Percentiles rank a stretch among this genome's conserved stretches.
Conservation (phyloP, 2,329 filamentous ascomycete species). For the Scedosporium dehoogii region DNA sequence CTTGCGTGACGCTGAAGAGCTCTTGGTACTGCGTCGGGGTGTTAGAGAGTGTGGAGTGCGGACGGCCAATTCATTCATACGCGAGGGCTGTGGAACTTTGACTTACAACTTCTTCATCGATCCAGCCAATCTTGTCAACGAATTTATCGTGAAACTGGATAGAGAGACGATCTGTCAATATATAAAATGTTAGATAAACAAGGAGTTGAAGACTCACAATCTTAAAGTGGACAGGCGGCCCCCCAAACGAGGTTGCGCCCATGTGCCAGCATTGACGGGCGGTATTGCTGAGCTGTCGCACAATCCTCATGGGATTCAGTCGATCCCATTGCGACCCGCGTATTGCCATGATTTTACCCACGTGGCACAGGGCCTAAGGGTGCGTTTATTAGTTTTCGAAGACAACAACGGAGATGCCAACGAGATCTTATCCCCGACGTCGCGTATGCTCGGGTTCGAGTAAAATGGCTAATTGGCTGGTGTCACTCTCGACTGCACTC, state of each 20-base stretch:
- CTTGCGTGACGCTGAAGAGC: conserved; percentile 60
- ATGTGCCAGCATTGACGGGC: conserved; percentile 40
- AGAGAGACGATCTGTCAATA: background rate
- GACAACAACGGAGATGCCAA: too few relatives aligned
- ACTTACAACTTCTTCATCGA: conserved; percentile 56
- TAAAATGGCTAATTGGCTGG: background rate
- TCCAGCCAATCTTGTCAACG: conserved; percentile 50
- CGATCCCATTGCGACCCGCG: background rate
- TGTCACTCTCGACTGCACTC: background rate
- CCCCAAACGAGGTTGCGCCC: conserved; percentile 57
- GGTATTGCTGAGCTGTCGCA: background rate
- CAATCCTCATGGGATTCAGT: background rate
- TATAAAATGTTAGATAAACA: background rate
- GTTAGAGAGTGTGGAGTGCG: too few relatives aligned
- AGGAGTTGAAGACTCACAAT: conserved; percentile 30
- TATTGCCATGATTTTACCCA: background rate
- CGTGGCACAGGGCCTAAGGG: background rate
- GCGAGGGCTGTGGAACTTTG: background rate
- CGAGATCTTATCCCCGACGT: too few relatives aligned
- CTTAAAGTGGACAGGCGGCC: conserved; percentile 60
- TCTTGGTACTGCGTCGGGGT: conserved; percentile 50
- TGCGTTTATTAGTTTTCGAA: too few relatives aligned
- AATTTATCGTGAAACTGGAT: conserved; percentile 47
- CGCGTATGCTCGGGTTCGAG: too few relatives aligned
- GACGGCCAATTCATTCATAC: too few relatives aligned